Evolutionary conservation across 768 basidiomycete genomes (phyloP), one percentile per base, ranked within the genome.

Genomic region (Suillus luteus): DNA sequence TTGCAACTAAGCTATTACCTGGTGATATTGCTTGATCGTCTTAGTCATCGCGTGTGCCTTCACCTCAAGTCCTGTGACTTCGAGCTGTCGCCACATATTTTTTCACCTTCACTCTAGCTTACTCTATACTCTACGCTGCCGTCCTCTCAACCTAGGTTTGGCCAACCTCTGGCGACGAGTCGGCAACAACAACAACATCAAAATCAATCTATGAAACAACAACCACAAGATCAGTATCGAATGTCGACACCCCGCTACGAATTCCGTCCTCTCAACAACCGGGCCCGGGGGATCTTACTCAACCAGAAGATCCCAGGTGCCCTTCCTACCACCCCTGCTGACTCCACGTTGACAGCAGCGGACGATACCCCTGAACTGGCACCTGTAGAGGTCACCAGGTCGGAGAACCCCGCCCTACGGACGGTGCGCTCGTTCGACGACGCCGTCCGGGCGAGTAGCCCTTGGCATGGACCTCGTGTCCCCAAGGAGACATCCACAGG

Each of bases 361-460:
- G 15, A 41, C 6, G 15, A 41, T 6, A 41, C 40, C 5, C 43
- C 43, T 9, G 43, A 44, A 1, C 7, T 10, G 9, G 8, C 43
- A 5, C 7, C 43, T 0, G 1, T 1, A 2, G 8, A 8, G 9
- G 43, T 44, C 2, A 2, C 19, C 9, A n/a, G 3, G 9, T 44
- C 19, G 2, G 43, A 44, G 6, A 44, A 7, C 0, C 11, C 44
- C 9, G 44, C 10, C 19, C 44, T 44, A 1, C 3, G 44, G 9
- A n/a, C 44, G 0, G n/a, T 44, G 2, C n/a, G n/a, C 2, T 44
- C n/a, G 0, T n/a, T 3, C 2, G n/a, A n/a, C 4, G n/a, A 44
- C 10, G 44, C n/a, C 1, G 3, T 44, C n/a, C 9, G 3, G 19
- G n/a, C 3, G 10, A 44, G 44, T 10, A n/a, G 9, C 44, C 44